phyloP scores from a whole-genome alignment of 371 early-diverging fungal species.

The Rhizopus microsporus region DNA sequence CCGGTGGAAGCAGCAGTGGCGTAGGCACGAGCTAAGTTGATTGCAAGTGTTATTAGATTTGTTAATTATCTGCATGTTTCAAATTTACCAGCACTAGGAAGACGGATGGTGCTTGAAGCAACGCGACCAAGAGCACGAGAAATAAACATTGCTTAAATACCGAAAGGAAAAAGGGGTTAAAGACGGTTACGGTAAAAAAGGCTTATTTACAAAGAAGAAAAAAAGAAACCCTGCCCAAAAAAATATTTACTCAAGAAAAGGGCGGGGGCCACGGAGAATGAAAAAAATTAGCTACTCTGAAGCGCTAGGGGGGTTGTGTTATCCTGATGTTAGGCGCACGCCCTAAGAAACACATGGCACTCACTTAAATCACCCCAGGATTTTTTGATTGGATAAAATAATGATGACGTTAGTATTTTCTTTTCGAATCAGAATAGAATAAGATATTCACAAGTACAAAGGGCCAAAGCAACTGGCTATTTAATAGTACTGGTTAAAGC shows the following conservation, averaged over 20 bases:
- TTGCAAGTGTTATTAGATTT: background rate
- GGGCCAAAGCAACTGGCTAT: too few relatives aligned
- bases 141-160: conserved; percentile 35
- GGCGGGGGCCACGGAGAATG: conserved; percentile 20
- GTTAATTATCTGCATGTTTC: background rate
- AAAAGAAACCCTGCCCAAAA: conserved; percentile 2
- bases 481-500: too few relatives aligned
- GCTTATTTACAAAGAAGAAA: conserved; percentile 11
- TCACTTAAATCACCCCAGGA: too few relatives aligned
- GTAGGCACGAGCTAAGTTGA: conserved; percentile 30
- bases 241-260: conserved; percentile 1
- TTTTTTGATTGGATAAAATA: too few relatives aligned
- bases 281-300: conserved; percentile 2
- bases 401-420: too few relatives aligned
- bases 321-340: background rate
- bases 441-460: too few relatives aligned
- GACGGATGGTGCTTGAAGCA: conserved; percentile 36
- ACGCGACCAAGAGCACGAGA: conserved; percentile 43
- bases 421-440: too few relatives aligned
- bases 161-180: conserved; percentile 28
- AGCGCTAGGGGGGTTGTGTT: conserved; percentile 11
- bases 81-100: conserved; percentile 6
- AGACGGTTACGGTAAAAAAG: conserved; percentile 18
- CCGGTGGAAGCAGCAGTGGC: conserved; percentile 39
- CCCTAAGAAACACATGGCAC: too few relatives aligned